Percentiles rank a stretch among this genome's conserved stretches.
These are phyloP conservation scores for Calocybe gangraenosa DNA, from an alignment of 768 basidiomycete genomes.

Conservation along the genomic window DNA sequence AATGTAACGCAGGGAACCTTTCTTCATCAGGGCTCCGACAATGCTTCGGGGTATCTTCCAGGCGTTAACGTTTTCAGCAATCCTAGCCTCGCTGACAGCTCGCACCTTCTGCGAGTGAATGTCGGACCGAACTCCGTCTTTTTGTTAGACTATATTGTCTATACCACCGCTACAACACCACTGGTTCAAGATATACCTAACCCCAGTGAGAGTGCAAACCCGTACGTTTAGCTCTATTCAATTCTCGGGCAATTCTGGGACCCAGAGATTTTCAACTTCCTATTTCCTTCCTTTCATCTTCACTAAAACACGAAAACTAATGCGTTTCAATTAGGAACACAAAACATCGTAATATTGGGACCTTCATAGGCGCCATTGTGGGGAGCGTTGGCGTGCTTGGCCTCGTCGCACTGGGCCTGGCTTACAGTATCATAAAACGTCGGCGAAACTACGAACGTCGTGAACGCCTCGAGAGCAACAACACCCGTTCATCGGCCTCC, in stretches of 20 bases:
- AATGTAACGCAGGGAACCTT: constrained; percentile 23
- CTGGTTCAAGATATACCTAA: constrained; percentile 6
- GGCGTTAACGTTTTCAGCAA: constrained; percentile 35
- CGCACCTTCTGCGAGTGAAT: constrained; percentile 39
- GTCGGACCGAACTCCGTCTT: constrained; percentile 43
- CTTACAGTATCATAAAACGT: constrained; percentile 46
- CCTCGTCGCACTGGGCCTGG: constrained; percentile 42
- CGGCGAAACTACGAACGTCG: constrained; percentile 35
- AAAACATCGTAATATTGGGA: constrained; percentile 33
- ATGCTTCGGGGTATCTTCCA: constrained; percentile 24
- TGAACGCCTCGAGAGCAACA: constrained; percentile 22
- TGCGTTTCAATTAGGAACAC: too few relatives aligned
- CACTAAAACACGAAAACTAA: too few relatives aligned
- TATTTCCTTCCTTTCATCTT: background rate
- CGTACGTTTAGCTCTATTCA: constrained; percentile 26
- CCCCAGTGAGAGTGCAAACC: constrained; percentile 20
- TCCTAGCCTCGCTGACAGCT: constrained; percentile 27
- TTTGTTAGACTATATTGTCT: constrained; percentile 44
- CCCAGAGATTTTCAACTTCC: background rate
- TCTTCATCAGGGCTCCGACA: constrained; percentile 22
- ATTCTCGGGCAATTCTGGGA: constrained; percentile 21
- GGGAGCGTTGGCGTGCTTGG: constrained; percentile 48
- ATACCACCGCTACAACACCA: constrained; percentile 21
- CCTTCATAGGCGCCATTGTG: constrained; percentile 53
- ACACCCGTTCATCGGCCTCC: constrained; percentile 24